phyloP scores from a whole-genome alignment of 495 filamentous ascomycete species.

The Penicillium roqueforti region DNA sequence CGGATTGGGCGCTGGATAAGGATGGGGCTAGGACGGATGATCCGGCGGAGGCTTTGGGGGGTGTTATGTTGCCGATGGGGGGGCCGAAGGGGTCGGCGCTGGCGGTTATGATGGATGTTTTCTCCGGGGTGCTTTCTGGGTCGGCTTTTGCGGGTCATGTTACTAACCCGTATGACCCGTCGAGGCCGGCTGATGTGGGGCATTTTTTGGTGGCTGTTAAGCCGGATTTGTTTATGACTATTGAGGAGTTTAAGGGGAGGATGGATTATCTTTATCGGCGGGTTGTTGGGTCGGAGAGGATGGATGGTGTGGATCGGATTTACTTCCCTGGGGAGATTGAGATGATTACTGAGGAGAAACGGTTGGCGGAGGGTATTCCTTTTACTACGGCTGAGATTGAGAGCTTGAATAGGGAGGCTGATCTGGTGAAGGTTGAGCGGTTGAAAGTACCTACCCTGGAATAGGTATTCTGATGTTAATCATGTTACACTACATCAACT shows the following conservation, averaged over 20 bases:
- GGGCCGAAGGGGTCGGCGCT: slow-evolving; percentile 71
- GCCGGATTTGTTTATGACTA: slow-evolving; percentile 69
- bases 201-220: slow-evolving; percentile 73
- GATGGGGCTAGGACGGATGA: slow-evolving; percentile 68
- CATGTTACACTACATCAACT: background rate
- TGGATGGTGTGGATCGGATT: slow-evolving; percentile 66
- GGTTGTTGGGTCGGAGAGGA: slow-evolving; percentile 61
- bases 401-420: slow-evolving; percentile 62
- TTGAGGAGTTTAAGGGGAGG: slow-evolving; percentile 62
- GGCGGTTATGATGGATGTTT: slow-evolving; percentile 81
- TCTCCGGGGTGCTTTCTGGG: slow-evolving; percentile 70
- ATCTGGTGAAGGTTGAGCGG: slow-evolving; percentile 43
- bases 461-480: background rate
- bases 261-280: slow-evolving; percentile 68
- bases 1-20: slow-evolving; percentile 67
- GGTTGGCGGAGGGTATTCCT: slow-evolving; percentile 59
- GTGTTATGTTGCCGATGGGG: slow-evolving; percentile 77
- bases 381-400: slow-evolving; percentile 61
- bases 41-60: slow-evolving; percentile 59
- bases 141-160: slow-evolving; percentile 70
- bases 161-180: slow-evolving; percentile 66
- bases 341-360: slow-evolving; percentile 53
- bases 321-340: slow-evolving; percentile 81
- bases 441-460: slow-evolving; percentile 13
- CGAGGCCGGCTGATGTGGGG: slow-evolving; percentile 63